Conservation (phyloP, 495 filamentous ascomycete genomes). For the Xylaria grammica region DNA sequence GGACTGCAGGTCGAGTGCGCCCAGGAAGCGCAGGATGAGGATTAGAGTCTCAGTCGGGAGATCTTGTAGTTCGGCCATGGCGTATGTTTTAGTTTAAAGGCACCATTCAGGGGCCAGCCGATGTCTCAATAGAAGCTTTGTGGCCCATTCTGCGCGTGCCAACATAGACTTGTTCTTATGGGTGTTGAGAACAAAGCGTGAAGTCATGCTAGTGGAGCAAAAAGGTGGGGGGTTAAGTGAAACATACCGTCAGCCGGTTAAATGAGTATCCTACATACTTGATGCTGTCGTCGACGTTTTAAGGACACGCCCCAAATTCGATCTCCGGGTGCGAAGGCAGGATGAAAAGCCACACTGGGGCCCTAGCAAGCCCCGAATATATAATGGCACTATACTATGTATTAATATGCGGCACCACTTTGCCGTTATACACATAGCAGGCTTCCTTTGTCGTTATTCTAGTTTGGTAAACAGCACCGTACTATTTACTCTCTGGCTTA, state of each 20-base stretch:
- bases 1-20: slow-evolving; percentile 10
- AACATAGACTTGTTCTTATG: neutral
- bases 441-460: too few species aligned
- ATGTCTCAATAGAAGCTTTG: neutral
- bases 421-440: too few species aligned
- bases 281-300: neutral
- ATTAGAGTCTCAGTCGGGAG: slow-evolving; percentile 10
- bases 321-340: too few species aligned
- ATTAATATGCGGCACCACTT: too few species aligned
- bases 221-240: neutral
- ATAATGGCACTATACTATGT: too few species aligned
- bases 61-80: slow-evolving; percentile 3
- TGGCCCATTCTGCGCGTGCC: neutral
- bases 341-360: too few species aligned
- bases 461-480: too few species aligned
- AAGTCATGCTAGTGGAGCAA: neutral
- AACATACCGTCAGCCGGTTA: neutral
- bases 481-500: too few species aligned
- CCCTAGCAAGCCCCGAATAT: too few species aligned
- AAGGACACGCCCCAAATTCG: neutral
- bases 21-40: slow-evolving; percentile 8
- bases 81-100: neutral
- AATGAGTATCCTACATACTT: neutral
- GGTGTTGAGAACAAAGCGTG: neutral
- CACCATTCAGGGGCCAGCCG: neutral